Evolutionary conservation across 1,284 basidiomycete genomes (phyloP), one percentile per base, ranked within the genome.

Genomic region (Fistulina hepatica): DNA sequence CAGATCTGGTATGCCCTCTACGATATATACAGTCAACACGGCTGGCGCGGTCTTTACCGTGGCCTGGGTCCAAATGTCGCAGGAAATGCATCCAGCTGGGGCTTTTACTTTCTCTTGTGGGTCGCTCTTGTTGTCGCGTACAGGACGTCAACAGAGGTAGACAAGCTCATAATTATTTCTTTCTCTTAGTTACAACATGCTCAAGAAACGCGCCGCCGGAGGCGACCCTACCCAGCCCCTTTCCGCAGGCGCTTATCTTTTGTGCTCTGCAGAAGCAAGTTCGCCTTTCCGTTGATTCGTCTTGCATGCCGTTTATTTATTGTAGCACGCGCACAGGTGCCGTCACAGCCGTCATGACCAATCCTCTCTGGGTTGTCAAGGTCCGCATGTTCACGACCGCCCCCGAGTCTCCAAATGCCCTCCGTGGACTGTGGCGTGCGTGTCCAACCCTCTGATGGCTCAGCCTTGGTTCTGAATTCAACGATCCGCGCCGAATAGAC

Each of bases 341-440:
- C 6, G 78, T 82, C 21, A 97, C 93, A 2, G 92, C 94, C 0
- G 68, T 97, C 44, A 73, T 97, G 57, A 98, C 95, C 6, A 99
- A 99, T 59, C 95, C 95, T 0, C 80, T 98, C 50, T 99, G 94
- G 94, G 89, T 98, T 9, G 85, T 99, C 44, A 91, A 97, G 64
- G 94, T 97, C 6, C 77, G 94, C 43, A 94, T 98, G 79, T 98
- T 97, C 53, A 92, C 92, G 2, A 88, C 89, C 0, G 65, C 63
- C 5, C 57, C 71, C 17, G 68, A 73, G 40, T 73, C 78, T 41
- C 72, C 81, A 21, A 61, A 58, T 5, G 75, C 85, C 2, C 93
- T 94, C 57, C 70, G 73, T n/a, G 76, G 81, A 4, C 64, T 93
- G 37, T 79, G 76, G 69, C 66, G 90, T 91, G 47, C 51, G 79